Evolutionary conservation across 805 yeast species (phyloP).

Genomic region (Yarrowia sp.): DNA sequence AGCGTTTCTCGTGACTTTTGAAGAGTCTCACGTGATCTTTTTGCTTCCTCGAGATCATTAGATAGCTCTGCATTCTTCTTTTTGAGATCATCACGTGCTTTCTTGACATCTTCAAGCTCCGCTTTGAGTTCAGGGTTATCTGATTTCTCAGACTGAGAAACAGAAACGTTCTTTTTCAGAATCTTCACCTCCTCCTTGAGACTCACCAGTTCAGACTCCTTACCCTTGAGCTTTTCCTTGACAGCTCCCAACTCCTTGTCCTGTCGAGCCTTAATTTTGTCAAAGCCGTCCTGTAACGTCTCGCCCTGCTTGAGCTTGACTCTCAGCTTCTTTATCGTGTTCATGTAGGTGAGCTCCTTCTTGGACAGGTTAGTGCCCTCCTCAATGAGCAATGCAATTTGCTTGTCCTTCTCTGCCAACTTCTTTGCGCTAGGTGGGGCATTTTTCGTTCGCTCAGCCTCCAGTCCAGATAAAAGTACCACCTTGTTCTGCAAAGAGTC

Average conservation of each 20-base stretch:
- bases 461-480: conserved; percentile 48
- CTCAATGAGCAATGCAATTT: conserved; percentile 67
- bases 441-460: conserved; percentile 43
- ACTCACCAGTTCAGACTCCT: conserved; percentile 45
- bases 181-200: conserved; percentile 43
- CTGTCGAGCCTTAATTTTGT: conserved; percentile 46
- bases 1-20: conserved; percentile 9
- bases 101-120: conserved; percentile 49
- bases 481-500: conserved; percentile 47
- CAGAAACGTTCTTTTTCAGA: conserved; percentile 40
- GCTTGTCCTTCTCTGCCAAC: conserved; percentile 60
- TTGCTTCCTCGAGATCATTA: conserved; percentile 43
- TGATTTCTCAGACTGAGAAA: conserved; percentile 39
- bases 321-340: conserved; percentile 68
- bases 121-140: conserved; percentile 48
- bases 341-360: conserved; percentile 72
- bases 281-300: conserved; percentile 46
- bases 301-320: conserved; percentile 56
- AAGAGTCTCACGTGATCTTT: not conserved
- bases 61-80: conserved; percentile 42
- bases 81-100: conserved; percentile 45
- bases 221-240: conserved; percentile 46
- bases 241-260: conserved; percentile 54
- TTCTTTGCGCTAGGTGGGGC: conserved; percentile 45
- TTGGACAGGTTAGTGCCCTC: conserved; percentile 79